phyloP scores from a whole-genome alignment of 441 rosid genomes.

The Erodium texanum region DNA sequence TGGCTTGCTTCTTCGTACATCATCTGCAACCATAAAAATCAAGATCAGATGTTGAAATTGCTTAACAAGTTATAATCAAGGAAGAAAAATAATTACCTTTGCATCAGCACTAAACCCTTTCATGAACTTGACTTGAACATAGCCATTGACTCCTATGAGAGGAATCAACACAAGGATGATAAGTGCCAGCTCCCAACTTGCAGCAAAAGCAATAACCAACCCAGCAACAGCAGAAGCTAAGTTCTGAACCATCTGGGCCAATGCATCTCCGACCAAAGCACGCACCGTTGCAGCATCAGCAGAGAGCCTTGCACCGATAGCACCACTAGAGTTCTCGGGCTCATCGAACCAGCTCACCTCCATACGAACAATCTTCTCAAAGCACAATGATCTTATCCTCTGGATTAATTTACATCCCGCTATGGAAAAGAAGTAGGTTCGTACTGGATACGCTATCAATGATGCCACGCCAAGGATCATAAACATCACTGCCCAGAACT shows the following conservation, averaged over 20 bases:
- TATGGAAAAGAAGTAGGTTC: conserved; percentile 46
- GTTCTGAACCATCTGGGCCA: conserved; percentile 50
- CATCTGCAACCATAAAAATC: conserved; percentile 29
- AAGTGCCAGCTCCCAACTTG: conserved; percentile 55
- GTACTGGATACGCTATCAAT: conserved; percentile 29
- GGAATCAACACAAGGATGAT: conserved; percentile 42
- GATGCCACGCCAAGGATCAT: conserved; percentile 29
- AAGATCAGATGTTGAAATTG: neutral
- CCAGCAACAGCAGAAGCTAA: conserved; percentile 39
- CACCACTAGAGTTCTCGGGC: conserved; percentile 64
- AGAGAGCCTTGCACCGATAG: conserved; percentile 62
- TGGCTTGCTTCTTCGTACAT: conserved; percentile 84
- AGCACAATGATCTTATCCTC: conserved; percentile 50
- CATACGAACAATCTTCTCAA: conserved; percentile 70
- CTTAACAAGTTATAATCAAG: too few species aligned
- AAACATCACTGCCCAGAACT: conserved; percentile 37
- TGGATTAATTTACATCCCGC: conserved; percentile 56
- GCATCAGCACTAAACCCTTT: conserved; percentile 66
- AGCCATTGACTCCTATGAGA: conserved; percentile 36
- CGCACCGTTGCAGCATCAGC: conserved; percentile 49
- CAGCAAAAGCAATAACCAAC: conserved; percentile 45
- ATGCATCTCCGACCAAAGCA: conserved; percentile 52
- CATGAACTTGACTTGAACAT: conserved; percentile 34
- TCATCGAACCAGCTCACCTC: conserved; percentile 78
- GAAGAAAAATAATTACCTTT: conserved; percentile 29